These are phyloP conservation scores for Solanum pennellii DNA, from an alignment of 257 asterid species.

Conservation along the genomic window DNA sequence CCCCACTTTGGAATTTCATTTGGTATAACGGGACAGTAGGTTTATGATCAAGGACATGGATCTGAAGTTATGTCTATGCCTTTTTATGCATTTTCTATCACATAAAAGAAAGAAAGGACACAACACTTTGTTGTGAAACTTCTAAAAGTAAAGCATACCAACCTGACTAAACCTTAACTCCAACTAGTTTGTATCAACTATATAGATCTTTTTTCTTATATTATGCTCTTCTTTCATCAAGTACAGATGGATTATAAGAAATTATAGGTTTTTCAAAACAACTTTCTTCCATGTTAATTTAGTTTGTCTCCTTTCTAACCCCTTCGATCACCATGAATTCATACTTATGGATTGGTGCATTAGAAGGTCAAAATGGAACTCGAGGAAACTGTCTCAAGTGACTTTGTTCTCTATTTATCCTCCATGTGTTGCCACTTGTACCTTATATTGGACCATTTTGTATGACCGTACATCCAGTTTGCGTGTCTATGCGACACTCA, in stretches of 20 bases:
- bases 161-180: not conserved
- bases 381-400: not conserved
- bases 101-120: not conserved
- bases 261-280: not conserved
- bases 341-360: not conserved
- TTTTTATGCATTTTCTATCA: not conserved
- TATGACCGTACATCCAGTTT: not conserved
- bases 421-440: not conserved
- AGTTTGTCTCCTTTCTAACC: not conserved
- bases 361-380: not conserved
- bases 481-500: not conserved
- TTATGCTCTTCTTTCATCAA: not conserved
- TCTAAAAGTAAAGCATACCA: not conserved
- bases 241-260: not conserved
- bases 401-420: not conserved
- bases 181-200: not conserved
- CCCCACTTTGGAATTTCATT: not conserved
- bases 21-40: not conserved
- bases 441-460: not conserved
- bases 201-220: not conserved
- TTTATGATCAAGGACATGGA: not conserved
- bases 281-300: not conserved
- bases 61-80: not conserved
- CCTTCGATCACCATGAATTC: not conserved
- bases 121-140: not conserved